phyloP scores from a whole-genome alignment of 805 yeast genomes.

The Candida sanyiensis region DNA sequence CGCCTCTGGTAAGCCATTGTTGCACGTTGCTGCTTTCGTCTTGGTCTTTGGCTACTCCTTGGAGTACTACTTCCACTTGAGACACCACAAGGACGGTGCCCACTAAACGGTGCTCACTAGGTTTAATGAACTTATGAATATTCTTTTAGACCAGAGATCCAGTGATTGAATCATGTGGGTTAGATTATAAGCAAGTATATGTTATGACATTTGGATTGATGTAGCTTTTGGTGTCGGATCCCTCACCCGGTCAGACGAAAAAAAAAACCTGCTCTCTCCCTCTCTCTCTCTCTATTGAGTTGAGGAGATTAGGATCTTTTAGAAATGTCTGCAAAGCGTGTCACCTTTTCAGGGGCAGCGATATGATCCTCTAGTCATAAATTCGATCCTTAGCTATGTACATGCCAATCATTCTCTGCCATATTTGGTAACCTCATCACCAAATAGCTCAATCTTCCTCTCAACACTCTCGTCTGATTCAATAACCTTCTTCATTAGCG shows the following conservation, averaged over 20 bases:
- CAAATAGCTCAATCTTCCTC: constrained; percentile 1
- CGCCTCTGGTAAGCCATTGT: constrained; percentile 76
- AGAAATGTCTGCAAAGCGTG: too few species aligned
- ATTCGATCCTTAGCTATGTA: neutral
- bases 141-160: constrained; percentile 1
- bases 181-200: constrained; percentile 3
- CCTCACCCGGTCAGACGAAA: neutral
- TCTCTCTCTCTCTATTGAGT: neutral
- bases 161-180: constrained; percentile 6
- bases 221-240: neutral
- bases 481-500: constrained; percentile 43
- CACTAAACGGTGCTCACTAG: constrained; percentile 34
- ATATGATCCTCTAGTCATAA: neutral
- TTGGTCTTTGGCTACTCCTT: constrained; percentile 78
- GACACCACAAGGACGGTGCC: constrained; percentile 50
- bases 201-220: constrained; percentile 2
- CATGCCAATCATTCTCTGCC: constrained; percentile 1
- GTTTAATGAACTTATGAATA: constrained; percentile 7
- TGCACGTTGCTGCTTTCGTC: constrained; percentile 68
- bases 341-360: too few species aligned
- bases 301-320: neutral
- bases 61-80: constrained; percentile 89
- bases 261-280: too few species aligned
- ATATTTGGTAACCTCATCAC: neutral
- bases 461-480: constrained; percentile 5